phyloP scores from a whole-genome alignment of 805 yeast species.

The Candida verbasci region DNA sequence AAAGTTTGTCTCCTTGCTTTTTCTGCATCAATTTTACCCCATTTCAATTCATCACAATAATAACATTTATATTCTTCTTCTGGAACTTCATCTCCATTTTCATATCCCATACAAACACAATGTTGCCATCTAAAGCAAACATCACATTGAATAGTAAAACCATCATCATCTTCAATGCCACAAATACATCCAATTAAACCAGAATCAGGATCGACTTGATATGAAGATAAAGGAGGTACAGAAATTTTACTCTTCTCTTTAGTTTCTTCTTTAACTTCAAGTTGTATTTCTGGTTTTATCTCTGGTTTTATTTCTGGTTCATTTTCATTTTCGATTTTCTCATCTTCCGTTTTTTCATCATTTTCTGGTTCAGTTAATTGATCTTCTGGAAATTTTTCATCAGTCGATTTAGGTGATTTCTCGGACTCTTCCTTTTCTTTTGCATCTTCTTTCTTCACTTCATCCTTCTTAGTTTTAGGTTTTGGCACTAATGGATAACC shows the following conservation, averaged over 20 bases:
- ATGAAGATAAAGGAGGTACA: constrained; percentile 38
- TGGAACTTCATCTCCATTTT: constrained; percentile 69
- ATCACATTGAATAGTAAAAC: constrained; percentile 93
- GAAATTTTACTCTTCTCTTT: constrained; percentile 6
- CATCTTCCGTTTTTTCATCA: constrained; percentile 25
- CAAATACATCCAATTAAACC: constrained; percentile 90
- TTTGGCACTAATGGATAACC: constrained; percentile 62
- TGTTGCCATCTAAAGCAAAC: constrained; percentile 93
- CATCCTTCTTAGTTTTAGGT: neutral
- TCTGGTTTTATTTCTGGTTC: constrained; percentile 3
- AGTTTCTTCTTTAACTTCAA: constrained; percentile 14
- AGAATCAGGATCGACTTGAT: constrained; percentile 73
- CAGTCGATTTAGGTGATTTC: neutral
- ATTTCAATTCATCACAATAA: constrained; percentile 52
- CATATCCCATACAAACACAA: constrained; percentile 81
- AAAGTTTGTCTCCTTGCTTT: constrained; percentile 27
- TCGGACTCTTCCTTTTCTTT: neutral
- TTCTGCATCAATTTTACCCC: constrained; percentile 41
- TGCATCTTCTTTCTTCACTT: neutral
- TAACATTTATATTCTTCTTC: constrained; percentile 75
- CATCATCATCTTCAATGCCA: constrained; percentile 83
- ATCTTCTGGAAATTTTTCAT: constrained; percentile 6
- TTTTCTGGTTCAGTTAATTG: constrained; percentile 12
- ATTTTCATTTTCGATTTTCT: constrained; percentile 9
- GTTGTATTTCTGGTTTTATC: constrained; percentile 13